Conservation (phyloP, 352 stramenopile genomes). For the Globisporangium solare region DNA sequence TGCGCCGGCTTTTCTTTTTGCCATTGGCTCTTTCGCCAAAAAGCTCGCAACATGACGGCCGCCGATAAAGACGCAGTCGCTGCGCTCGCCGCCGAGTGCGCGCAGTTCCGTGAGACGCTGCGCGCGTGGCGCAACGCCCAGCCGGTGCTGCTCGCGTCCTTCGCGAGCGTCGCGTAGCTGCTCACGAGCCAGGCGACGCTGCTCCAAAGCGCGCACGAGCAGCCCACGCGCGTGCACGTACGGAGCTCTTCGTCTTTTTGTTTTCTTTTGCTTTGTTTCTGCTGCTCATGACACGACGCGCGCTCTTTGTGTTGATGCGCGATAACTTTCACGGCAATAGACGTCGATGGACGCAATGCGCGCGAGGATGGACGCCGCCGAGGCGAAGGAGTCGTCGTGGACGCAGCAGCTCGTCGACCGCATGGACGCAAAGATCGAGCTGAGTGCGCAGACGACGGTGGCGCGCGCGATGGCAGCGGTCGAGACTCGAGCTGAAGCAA, state of each 20-base stretch:
- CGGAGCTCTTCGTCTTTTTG: not conserved
- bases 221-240: constrained; percentile 6
- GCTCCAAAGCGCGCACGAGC: constrained; percentile 14
- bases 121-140: constrained; percentile 65
- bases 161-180: constrained; percentile 33
- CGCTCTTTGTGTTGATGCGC: not conserved
- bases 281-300: not conserved
- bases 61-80: no score
- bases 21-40: no score
- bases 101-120: constrained; percentile 20
- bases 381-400: not conserved
- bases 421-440: not conserved
- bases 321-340: not conserved
- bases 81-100: not conserved
- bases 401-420: not conserved
- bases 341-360: not conserved
- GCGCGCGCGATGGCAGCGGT: not conserved
- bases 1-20: no score
- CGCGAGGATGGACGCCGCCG: not conserved
- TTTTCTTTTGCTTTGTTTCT: not conserved
- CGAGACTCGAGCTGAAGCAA: not conserved
- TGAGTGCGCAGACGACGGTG: not conserved
- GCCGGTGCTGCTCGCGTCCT: constrained; percentile 32
- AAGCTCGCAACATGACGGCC: no score
- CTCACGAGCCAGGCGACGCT: constrained; percentile 29